Percentiles rank a stretch among this genome's conserved stretches.
Conservation (phyloP, 169 alveolate species). For the Plasmodium vivax region DNA sequence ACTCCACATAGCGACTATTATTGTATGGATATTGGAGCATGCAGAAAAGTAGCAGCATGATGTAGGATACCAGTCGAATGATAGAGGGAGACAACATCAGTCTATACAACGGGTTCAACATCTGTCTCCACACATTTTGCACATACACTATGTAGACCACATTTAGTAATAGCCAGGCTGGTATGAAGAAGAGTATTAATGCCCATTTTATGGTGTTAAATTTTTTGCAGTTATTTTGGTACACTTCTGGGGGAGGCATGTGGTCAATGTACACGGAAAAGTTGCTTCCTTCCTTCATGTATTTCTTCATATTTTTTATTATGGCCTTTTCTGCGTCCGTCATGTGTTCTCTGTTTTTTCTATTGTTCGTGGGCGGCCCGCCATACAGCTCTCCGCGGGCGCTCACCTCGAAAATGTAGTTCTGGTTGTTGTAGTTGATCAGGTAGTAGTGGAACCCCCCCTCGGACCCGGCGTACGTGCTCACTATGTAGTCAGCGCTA, state of each 20-base stretch:
- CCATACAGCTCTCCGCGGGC: background rate
- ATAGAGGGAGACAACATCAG: constrained; percentile 55
- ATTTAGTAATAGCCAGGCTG: constrained; percentile 72
- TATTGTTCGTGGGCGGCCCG: background rate
- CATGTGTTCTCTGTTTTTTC: background rate
- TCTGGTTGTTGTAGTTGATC: background rate
- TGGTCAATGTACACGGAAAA: constrained; percentile 41
- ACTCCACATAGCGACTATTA: constrained; percentile 25
- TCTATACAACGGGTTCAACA: constrained; percentile 54
- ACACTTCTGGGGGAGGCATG: constrained; percentile 9
- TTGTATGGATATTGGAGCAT: constrained; percentile 3
- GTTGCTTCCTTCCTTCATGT: constrained; percentile 13
- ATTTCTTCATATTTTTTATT: constrained; percentile 24
- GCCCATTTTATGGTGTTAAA: constrained; percentile 70
- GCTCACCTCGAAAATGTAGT: constrained; percentile 10
- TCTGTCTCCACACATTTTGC: constrained; percentile 62
- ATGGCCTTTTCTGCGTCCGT: constrained; percentile 3
- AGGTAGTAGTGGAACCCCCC: constrained; percentile 3
- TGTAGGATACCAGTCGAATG: constrained; percentile 34
- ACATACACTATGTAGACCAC: constrained; percentile 40
- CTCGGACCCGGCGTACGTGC: background rate
- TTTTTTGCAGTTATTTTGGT: constrained; percentile 7
- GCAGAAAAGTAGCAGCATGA: constrained; percentile 51
- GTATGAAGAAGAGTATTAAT: constrained; percentile 47
- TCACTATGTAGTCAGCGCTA: background rate